Evolutionary conservation across 1,284 basidiomycete species (phyloP), one percentile per base, ranked within the genome.

Genomic region (Sporisorium reilianum): DNA sequence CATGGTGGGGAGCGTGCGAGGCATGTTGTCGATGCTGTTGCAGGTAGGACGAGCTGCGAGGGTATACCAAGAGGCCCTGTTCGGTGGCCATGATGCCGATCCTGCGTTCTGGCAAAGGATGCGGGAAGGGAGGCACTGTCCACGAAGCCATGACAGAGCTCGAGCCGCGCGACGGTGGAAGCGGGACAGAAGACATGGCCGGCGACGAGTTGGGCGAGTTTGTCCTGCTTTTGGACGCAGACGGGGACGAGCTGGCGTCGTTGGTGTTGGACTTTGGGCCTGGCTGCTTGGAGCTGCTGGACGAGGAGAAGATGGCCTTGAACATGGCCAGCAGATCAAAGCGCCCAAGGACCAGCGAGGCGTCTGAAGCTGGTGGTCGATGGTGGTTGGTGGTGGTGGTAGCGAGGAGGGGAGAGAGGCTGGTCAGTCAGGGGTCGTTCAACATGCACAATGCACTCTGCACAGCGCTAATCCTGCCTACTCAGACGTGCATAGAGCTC

Each of bases 71-170:
- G 5, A 79, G 61, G 4, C 75, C 78, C 11, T 69, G 52, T 1
- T 63, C 48, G 18, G 76, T 73, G 34, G 64, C 40, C 30, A 78
- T 18, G n/a, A 78, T 20, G 36, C 72, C 67, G 22, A 79, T 57
- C 7, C 56, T 55, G 18, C 73, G 55, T 41, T 79, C 75, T 3
- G 73, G 78, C 20, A 76, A 55, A 1, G 76, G 73, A 34, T 79
- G 67, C 0, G 78, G 73, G 25, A 78, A 78, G 1, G 75, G 76
- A 12, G 78, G 76, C 5, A 79, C 51, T n/a, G 64, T 49, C 65
- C 65, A 76, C n/a, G 55, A 48, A 16, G 74, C 49, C 57, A 59
- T 64, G n/a, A 46, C 46, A 22, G 69, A 66, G 63, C 63, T 65
- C 10, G 69, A 65, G 11, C 25, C 48, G 10, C 59, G 63, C 16